phyloP scores from a whole-genome alignment of 805 yeast species.

The Blastobotrys terrestris region DNA sequence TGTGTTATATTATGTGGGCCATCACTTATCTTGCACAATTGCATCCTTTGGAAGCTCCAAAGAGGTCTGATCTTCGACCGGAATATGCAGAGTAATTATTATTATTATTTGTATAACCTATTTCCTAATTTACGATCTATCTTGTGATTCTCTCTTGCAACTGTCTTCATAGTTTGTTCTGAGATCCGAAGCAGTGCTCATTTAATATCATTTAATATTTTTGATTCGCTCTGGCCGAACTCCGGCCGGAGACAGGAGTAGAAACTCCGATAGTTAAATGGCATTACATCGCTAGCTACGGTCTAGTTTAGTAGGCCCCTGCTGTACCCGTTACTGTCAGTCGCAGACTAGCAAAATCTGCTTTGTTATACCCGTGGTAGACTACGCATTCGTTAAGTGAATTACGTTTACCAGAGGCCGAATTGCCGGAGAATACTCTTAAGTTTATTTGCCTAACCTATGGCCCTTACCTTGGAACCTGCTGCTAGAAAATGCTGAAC shows the following conservation, averaged over 20 bases:
- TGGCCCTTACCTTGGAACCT: constrained; percentile 22
- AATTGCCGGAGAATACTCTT: too few relatives aligned
- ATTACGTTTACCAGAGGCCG: too few relatives aligned
- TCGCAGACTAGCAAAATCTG: too few relatives aligned
- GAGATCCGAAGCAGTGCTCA: neutral
- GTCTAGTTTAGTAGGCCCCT: too few relatives aligned
- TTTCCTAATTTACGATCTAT: constrained; percentile 1
- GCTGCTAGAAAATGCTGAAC: neutral
- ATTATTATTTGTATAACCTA: neutral
- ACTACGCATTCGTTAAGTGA: too few relatives aligned
- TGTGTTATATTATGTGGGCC: constrained; percentile 86
- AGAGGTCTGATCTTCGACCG: constrained; percentile 84
- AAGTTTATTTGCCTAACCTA: constrained; percentile 20
- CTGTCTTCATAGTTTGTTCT: neutral
- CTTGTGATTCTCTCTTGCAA: constrained; percentile 1
- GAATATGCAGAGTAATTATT: constrained; percentile 44
- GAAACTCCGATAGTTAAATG: too few relatives aligned
- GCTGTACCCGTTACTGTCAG: neutral
- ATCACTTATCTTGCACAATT: constrained; percentile 77
- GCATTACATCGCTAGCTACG: too few relatives aligned
- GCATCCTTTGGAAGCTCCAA: constrained; percentile 88
- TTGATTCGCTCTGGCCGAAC: too few relatives aligned
- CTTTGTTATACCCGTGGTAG: too few relatives aligned
- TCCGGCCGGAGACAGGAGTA: too few relatives aligned
- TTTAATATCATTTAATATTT: too few relatives aligned